Percentiles rank a stretch among this genome's conserved stretches.
Evolutionary conservation across 768 basidiomycete species (phyloP).

Genomic region (Astraeus odoratus): DNA sequence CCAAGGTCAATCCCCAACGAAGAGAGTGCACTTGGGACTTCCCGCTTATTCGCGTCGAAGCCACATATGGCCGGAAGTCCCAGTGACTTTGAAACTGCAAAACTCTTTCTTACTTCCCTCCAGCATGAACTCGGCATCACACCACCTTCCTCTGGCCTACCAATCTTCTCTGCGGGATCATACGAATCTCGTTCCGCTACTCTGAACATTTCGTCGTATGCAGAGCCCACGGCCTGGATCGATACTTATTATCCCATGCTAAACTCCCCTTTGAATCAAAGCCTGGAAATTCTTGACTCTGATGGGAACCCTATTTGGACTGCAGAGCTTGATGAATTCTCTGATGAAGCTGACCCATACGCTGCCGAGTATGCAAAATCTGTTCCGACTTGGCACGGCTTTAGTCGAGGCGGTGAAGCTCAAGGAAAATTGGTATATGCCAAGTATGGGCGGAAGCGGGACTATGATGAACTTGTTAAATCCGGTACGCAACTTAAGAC

Average conservation of each 20-base stretch:
- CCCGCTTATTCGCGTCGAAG: conserved; percentile 43
- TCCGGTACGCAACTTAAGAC: too few species aligned
- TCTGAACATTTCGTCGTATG: conserved; percentile 35
- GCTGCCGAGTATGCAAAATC: conserved; percentile 50
- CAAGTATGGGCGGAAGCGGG: conserved; percentile 52
- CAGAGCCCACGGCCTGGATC: conserved; percentile 50
- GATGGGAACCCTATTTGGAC: conserved; percentile 46
- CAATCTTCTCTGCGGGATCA: conserved; percentile 54
- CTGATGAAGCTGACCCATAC: conserved; percentile 58
- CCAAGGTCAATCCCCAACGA: conserved; percentile 45
- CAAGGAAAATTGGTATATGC: conserved; percentile 51
- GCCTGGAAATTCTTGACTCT: conserved; percentile 47
- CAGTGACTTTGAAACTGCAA: conserved; percentile 50
- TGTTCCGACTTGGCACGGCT: conserved; percentile 64
- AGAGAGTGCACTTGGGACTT: conserved; percentile 42
- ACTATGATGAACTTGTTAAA: conserved; percentile 53
- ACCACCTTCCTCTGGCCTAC: conserved; percentile 22
- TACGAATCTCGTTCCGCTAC: conserved; percentile 47
- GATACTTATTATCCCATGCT: conserved; percentile 69
- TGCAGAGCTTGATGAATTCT: conserved; percentile 61
- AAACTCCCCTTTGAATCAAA: conserved; percentile 56
- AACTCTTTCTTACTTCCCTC: conserved; percentile 45
- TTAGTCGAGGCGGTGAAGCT: conserved; percentile 62
- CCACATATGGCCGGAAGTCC: conserved; percentile 59
- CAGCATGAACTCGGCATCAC: conserved; percentile 42